These are phyloP conservation scores for Blastocystis sp. DNA, from an alignment of 352 stramenopile genomes.

Conservation along the genomic window DNA sequence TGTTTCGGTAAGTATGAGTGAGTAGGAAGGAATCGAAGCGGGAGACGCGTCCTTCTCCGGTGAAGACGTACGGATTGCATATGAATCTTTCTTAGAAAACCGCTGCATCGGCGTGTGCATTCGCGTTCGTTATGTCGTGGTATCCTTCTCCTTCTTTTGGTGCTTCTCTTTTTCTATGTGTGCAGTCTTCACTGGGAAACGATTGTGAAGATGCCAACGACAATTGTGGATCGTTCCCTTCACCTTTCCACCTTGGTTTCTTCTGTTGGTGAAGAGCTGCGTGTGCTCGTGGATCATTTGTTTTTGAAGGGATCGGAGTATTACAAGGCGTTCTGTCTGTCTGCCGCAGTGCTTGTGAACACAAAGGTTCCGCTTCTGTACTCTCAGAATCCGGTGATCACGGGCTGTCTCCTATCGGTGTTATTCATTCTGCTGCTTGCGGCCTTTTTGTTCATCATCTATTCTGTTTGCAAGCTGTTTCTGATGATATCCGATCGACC, in stretches of 20 bases:
- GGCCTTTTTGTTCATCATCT: background rate
- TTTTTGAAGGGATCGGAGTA: background rate
- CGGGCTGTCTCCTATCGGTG: background rate
- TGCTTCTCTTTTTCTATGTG: background rate
- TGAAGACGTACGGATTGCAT: background rate
- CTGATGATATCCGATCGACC: background rate
- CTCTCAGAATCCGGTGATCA: background rate
- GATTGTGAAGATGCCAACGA: background rate
- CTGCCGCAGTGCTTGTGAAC: background rate
- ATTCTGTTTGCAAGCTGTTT: background rate
- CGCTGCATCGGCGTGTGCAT: background rate
- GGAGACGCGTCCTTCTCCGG: background rate
- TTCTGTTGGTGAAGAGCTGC: background rate
- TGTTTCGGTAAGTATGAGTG: background rate
- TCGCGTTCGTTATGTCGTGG: background rate
- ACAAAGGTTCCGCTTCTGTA: no score
- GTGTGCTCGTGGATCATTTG: background rate
- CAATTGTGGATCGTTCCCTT: no score
- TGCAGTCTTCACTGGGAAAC: background rate
- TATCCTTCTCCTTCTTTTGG: background rate
- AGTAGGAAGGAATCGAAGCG: background rate
- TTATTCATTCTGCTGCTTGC: background rate
- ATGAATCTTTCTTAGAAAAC: background rate
- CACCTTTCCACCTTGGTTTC: background rate
- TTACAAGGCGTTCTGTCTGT: background rate